phyloP scores from a whole-genome alignment of 23 red algal genomes.

The Gracilaria gracilis region DNA sequence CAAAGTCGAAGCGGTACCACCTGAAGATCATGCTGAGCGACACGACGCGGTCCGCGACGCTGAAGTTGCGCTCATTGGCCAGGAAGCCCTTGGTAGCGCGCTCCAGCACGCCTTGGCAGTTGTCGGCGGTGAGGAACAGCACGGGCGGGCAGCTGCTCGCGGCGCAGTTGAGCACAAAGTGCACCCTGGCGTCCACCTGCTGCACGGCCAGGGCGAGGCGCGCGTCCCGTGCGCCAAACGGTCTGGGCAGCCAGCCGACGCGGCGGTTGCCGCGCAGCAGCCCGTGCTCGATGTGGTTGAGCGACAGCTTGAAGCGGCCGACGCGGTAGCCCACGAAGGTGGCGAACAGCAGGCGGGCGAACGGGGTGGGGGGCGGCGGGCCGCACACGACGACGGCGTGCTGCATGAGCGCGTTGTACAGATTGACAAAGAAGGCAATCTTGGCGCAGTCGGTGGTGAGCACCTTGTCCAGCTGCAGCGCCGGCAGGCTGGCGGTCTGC shows the following conservation, averaged over 20 bases:
- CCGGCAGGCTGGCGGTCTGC: conserved; percentile 14
- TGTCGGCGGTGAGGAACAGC: conserved; percentile 65
- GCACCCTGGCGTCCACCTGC: conserved; percentile 58
- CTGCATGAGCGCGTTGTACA: conserved; percentile 79
- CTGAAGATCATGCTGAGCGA: conserved; percentile 64
- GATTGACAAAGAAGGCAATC: conserved; percentile 82
- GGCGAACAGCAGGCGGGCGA: conserved; percentile 46
- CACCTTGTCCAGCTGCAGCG: conserved; percentile 20
- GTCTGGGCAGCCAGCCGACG: conserved; percentile 35
- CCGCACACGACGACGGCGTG: conserved; percentile 67
- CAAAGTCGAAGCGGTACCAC: conserved; percentile 73
- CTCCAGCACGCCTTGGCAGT: conserved; percentile 62
- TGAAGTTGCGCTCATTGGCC: conserved; percentile 26
- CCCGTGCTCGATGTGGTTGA: conserved; percentile 89
- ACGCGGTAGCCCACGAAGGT: conserved; percentile 53
- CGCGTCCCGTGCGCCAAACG: conserved; percentile 53
- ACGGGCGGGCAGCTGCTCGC: conserved; percentile 75
- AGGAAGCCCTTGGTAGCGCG: conserved; percentile 61
- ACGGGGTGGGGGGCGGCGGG: conserved; percentile 12
- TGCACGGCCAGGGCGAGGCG: conserved; percentile 19
- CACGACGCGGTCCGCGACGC: conserved; percentile 18
- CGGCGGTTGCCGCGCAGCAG: conserved; percentile 57
- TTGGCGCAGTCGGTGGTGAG: conserved; percentile 26
- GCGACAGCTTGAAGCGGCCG: conserved; percentile 57
- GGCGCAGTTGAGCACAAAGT: conserved; percentile 86